Conservation (phyloP, 2,329 filamentous ascomycete species). For the Ramularia collo-cygni region DNA sequence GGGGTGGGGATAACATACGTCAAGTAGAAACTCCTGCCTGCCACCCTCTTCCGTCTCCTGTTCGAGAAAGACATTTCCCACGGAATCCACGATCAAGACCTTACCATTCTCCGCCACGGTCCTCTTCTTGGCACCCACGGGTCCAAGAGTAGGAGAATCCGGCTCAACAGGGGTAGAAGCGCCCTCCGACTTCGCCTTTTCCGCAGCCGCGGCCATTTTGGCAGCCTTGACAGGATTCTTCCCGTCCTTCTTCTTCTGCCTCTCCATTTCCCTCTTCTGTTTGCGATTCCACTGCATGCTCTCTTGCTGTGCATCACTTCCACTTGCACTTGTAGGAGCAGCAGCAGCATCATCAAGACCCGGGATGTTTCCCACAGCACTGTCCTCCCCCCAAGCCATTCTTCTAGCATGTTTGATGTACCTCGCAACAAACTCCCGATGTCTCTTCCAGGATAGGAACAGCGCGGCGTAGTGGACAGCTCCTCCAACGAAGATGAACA, state of each 20-base stretch:
- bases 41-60: conserved; percentile 83
- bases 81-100: conserved; percentile 82
- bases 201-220: conserved; percentile 48
- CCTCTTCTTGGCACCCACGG: conserved; percentile 73
- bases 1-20: conserved; percentile 57
- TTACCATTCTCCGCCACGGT: conserved; percentile 95
- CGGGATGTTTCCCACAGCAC: conserved; percentile 59
- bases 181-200: conserved; percentile 43
- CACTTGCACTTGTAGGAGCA: conserved; percentile 33
- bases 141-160: conserved; percentile 42
- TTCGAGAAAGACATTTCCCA: conserved; percentile 92
- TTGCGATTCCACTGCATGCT: conserved; percentile 66
- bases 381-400: conserved; percentile 82
- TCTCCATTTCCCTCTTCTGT: conserved; percentile 83
- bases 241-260: conserved; percentile 64
- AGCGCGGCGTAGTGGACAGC: conserved; percentile 80
- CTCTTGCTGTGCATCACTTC: conserved; percentile 28
- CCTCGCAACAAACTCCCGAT: conserved; percentile 81
- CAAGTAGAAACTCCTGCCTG: conserved; percentile 74
- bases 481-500: conserved; percentile 78
- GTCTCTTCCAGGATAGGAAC: conserved; percentile 80
- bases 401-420: conserved; percentile 86
- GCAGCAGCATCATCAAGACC: conserved; percentile 48
- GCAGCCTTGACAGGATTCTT: conserved; percentile 37
- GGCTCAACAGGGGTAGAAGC: conserved; percentile 51